Base-by-base conservation (phyloP, 78 protist species). In the Dictyostelium purpureum region DNA sequence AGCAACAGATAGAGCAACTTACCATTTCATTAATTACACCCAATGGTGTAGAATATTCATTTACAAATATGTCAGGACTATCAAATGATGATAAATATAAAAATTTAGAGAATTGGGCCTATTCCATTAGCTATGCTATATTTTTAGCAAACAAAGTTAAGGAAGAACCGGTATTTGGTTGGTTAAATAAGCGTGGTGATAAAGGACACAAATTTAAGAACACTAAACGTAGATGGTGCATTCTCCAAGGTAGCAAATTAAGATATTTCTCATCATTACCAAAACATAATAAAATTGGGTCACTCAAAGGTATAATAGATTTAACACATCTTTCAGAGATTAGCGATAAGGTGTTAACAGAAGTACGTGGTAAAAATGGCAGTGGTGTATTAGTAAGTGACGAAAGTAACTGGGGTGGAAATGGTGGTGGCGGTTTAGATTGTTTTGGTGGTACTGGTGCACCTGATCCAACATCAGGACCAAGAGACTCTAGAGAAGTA, bases 201-300 rank as follows among this genome's bases (percentile, higher is more conserved):
- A 85, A 85, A 24, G 92, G 92, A 7, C 92, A 85, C 54, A 40
- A 85, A 47, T 85, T 85, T n/a, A 70, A 66, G n/a, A 85, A 85
- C 35, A 85, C 92, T 10, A 85, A 85, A 35, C 35, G 82, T 18
- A 21, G 92, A 21, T 85, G 92, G 92, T 85, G 71, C 47, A 77
- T 51, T 18, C 37, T 85, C 6, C 92, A 85, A 38, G 92, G 92
- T 9, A 59, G 45, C 35, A 85, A 85, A 12, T 47, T 85, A 45
- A 54, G 92, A 11, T 85, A 85, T 66, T 85, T 85, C 19, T n/a
- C 80, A 21, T 19, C 33, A 12, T 28, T 54, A 18, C 92, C 80
- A 45, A 77, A 73, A 24, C 67, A 73, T 70, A 85, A 85, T 63
- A 85, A 85, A 54, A 85, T 85, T 14, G 51, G 47, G 1, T 6